A percentile compares a stretch with the other conserved stretches of the same genome.
These are phyloP conservation scores for Vaccinium corymbosum DNA, from an alignment of 148 eudicot species.

Conservation along the genomic window DNA sequence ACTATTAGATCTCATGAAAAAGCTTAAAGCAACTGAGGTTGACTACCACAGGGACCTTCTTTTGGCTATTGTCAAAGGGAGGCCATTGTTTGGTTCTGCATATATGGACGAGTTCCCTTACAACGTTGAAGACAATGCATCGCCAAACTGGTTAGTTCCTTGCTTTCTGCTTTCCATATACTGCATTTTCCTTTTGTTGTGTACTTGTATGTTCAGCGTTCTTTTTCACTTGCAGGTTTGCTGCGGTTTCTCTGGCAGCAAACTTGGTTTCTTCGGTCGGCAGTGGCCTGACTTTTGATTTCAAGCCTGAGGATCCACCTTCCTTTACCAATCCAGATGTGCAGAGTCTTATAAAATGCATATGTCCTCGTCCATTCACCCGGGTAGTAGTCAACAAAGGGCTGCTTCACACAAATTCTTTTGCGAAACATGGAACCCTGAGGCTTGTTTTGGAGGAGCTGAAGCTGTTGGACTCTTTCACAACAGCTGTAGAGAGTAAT, in stretches of 20 bases:
- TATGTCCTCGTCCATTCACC: conserved; percentile 66
- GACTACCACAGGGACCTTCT: conserved; percentile 65
- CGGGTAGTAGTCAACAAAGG: conserved; percentile 76
- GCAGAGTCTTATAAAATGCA: conserved; percentile 68
- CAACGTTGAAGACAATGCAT: conserved; percentile 76
- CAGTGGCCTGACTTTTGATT: conserved; percentile 57
- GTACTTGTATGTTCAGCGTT: conserved; percentile 19
- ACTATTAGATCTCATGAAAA: conserved; percentile 79
- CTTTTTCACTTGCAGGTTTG: conserved; percentile 60
- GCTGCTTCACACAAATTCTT: conserved; percentile 62
- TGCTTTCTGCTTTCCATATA: conserved; percentile 13
- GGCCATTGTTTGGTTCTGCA: conserved; percentile 59
- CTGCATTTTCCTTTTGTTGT: not conserved
- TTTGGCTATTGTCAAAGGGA: conserved; percentile 72
- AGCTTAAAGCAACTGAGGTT: conserved; percentile 72
- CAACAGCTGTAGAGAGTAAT: conserved; percentile 36
- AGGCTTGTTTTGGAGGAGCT: conserved; percentile 72
- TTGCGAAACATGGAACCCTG: conserved; percentile 77
- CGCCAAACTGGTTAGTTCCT: conserved; percentile 65
- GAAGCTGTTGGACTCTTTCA: conserved; percentile 55
- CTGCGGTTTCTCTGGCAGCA: conserved; percentile 76
- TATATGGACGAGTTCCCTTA: conserved; percentile 86
- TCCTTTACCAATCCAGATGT: conserved; percentile 47
- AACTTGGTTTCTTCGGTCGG: conserved; percentile 67
- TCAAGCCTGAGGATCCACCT: conserved; percentile 29